Evolutionary conservation across 345 rosid species (phyloP), one percentile per base, ranked within the genome.

Genomic region (Pugionium dolabratum): DNA sequence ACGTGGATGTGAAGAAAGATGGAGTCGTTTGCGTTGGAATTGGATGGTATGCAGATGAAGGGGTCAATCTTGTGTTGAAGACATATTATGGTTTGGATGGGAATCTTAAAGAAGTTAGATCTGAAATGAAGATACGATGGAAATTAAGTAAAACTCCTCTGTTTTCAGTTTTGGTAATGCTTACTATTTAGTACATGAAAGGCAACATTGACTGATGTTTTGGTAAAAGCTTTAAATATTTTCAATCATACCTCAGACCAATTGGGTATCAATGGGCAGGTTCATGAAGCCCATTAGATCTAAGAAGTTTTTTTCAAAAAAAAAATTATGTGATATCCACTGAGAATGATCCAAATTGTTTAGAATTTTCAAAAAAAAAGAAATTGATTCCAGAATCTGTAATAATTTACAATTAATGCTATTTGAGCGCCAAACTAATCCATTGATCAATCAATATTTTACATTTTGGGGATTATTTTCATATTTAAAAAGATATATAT

Each of bases 11-110:
- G 36, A 68, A 71, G 67, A 78, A 83, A 59, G 97, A 90, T 27
- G 98, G 98, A 27, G 71, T 81, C 9, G 81, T 93, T 35, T 85
- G 96, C 62, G 79, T 93, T 9, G 97, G 97, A 8, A 81, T 80
- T 4, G 95, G 95, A 34, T 92, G 98, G 98, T 87, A 92, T 66
- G 89, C 96, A 0, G 91, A 84, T 1, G 93, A 92, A 77, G 98
- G 96, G 31, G 83, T 87, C 51, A 92, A 92, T 78, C 91, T 87
- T 40, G 98, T 83, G 41, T 86, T 92, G 93, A 96, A 92, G 64
- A 85, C 96, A 73, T 93, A 87, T 66, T 92, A 93, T 58, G 96
- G 80, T 25, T 10, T 76, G 9, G 96, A 93, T 77, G 98, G 98
- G 48, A 82, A 78, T 78, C 83, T 93, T 18, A 82, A 75, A 74